These are phyloP conservation scores for Fusarium sp. DNA, from an alignment of 2,329 filamentous ascomycete genomes.

Conservation along the genomic window DNA sequence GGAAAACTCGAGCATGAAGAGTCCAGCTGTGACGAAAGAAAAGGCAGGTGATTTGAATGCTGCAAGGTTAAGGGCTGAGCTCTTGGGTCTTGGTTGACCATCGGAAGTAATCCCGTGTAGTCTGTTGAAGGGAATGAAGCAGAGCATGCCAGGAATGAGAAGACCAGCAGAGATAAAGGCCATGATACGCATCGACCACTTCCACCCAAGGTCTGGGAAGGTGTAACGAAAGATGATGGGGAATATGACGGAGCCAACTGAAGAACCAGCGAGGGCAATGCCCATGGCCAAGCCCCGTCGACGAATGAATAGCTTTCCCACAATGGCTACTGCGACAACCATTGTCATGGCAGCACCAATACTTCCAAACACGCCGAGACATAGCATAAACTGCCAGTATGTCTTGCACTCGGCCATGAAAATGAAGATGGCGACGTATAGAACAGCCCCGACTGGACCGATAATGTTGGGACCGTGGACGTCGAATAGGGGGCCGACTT, in stretches of 20 bases:
- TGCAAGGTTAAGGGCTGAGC: constrained; percentile 48
- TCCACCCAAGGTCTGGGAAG: constrained; percentile 45
- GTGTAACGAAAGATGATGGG: constrained; percentile 47
- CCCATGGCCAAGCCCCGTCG: constrained; percentile 42
- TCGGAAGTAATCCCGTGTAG: constrained; percentile 20
- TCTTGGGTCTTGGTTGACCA: constrained; percentile 22
- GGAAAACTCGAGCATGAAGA: constrained; percentile 58
- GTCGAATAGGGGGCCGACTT: constrained; percentile 59
- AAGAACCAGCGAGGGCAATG: constrained; percentile 39
- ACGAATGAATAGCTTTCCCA: constrained; percentile 45
- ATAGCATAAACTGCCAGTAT: constrained; percentile 60
- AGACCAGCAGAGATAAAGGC: constrained; percentile 44
- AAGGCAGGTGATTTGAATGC: constrained; percentile 54
- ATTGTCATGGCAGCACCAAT: constrained; percentile 52
- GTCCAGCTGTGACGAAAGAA: constrained; percentile 51
- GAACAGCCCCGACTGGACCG: constrained; percentile 48
- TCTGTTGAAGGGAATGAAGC: constrained; percentile 47
- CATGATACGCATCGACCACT: constrained; percentile 48
- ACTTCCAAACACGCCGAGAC: constrained; percentile 54
- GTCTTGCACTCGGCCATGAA: constrained; percentile 55
- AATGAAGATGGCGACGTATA: constrained; percentile 53
- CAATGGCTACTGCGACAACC: constrained; percentile 46
- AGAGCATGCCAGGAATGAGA: constrained; percentile 45
- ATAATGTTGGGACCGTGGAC: constrained; percentile 55
- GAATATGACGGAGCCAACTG: constrained; percentile 46